Base-by-base conservation (phyloP, 768 basidiomycete genomes). In the Naganishia onofrii region DNA sequence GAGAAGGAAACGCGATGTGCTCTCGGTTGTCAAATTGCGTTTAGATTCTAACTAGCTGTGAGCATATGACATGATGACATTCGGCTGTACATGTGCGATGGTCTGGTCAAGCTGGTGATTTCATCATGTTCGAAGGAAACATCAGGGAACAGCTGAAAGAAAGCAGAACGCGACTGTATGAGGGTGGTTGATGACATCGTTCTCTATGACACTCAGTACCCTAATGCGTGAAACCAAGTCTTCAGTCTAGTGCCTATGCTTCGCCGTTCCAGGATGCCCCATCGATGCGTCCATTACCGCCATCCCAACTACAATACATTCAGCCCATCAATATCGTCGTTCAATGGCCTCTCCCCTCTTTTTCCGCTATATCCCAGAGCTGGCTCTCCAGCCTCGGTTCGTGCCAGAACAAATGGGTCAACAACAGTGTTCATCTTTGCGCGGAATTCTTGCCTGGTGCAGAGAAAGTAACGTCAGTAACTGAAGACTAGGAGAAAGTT, bases 341-440 rank as follows among this genome's bases (percentile, higher is more conserved):
- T 55, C 17, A 71, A 42, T 34, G 54, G 52, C 31, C 66, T 38
- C 44, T 71, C 70, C 1, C 65, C 70, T 13, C 70, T 32, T 21
- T 67, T 52, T 23, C 70, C 70, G 28, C 70, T 71, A 32, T 67
- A 48, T n/a, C 70, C 70, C 17, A 55, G 42, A 2, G 70, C 66
- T 9, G 70, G 70, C 36, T 66, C 65, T 32, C 66, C 66, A 26
- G 55, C 57, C 36, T 66, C 65, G 1, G 55, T 56, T 19, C 70
- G 34, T 13, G 58, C 64, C 13, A 66, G 46, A 15, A 57, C 60
- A 28, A 71, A 63, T 34, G 70, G 70, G 34, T 71, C 70, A 19
- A 71, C 66, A 26, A 71, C 65, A 29, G 70, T 71, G 66, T 71
- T 67, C 55, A 65, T 65, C 44, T 70, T 70, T 64, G 60, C 64